Conservation (phyloP, 306 rosid species). For the Ceratonia siliqua region DNA sequence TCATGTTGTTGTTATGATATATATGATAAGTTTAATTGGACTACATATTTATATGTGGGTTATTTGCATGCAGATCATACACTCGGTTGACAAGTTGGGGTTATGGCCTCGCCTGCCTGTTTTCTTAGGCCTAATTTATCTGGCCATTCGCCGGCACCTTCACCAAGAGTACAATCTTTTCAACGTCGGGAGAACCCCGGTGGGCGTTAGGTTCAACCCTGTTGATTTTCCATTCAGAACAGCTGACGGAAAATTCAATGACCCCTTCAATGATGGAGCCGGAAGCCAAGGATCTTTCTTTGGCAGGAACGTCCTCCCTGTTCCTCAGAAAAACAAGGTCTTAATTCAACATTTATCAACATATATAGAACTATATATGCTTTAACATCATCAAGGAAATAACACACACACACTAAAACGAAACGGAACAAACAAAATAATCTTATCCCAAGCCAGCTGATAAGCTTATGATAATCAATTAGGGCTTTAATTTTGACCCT, state of each 20-base stretch:
- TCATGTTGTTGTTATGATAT: background rate
- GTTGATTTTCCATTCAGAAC: constrained; percentile 54
- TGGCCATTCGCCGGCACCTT: constrained; percentile 47
- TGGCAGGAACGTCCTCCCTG: constrained; percentile 61
- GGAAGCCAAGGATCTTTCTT: constrained; percentile 58
- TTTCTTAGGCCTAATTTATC: constrained; percentile 41
- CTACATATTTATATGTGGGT: background rate
- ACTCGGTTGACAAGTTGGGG: constrained; percentile 55
- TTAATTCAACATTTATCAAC: no score
- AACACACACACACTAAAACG: no score
- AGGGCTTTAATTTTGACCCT: no score
- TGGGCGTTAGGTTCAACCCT: constrained; percentile 51
- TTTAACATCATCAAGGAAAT: no score
- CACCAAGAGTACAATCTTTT: constrained; percentile 57
- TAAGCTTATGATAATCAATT: no score
- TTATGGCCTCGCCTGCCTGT: constrained; percentile 64
- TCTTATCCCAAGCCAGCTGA: background rate
- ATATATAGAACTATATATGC: no score
- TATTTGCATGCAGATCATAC: constrained; percentile 48
- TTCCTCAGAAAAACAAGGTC: constrained; percentile 52
- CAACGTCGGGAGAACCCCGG: constrained; percentile 55
- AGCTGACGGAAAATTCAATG: constrained; percentile 49
- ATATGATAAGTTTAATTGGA: no score
- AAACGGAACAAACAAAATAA: no score
- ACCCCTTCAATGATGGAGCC: constrained; percentile 57